Evolutionary conservation across 2,329 filamentous ascomycete genomes (phyloP).

Genomic region (Podosphaera aphanis): DNA sequence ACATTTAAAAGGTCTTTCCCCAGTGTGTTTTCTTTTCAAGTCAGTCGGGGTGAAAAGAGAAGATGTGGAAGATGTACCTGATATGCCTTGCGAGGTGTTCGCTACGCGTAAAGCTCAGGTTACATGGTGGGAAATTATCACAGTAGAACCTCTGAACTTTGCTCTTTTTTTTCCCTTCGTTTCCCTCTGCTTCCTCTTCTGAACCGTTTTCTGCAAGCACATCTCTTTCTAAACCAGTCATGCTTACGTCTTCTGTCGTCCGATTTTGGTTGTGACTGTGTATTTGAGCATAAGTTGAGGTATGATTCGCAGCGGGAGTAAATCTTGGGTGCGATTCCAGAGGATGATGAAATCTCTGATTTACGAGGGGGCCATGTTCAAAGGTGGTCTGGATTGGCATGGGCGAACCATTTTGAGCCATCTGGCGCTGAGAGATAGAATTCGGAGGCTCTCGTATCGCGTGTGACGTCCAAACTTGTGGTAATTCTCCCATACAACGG

Average conservation of each 20-base stretch:
- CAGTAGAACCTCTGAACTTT: constrained; percentile 93
- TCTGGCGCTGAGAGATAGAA: background rate
- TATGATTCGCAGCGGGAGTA: background rate
- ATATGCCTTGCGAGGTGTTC: constrained; percentile 92
- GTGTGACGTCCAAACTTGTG: background rate
- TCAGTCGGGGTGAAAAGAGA: constrained; percentile 3
- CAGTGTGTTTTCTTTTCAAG: constrained; percentile 63
- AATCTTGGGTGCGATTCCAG: background rate
- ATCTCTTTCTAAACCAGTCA: background rate
- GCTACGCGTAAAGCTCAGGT: constrained; percentile 81
- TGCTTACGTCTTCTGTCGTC: background rate
- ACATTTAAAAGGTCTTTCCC: constrained; percentile 87
- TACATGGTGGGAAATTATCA: constrained; percentile 82
- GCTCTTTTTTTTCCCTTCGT: constrained; percentile 52
- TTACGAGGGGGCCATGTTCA: background rate
- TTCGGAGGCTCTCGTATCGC: background rate
- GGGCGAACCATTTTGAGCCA: background rate
- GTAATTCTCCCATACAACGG: background rate
- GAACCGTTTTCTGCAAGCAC: background rate
- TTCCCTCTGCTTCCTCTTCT: background rate
- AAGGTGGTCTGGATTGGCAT: background rate
- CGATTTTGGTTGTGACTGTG: background rate
- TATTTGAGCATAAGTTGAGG: background rate
- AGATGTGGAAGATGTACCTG: constrained; percentile 28
- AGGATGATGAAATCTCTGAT: too few relatives aligned